phyloP scores from a whole-genome alignment of 2,329 filamentous ascomycete genomes.

The Penicillium vulpinum region DNA sequence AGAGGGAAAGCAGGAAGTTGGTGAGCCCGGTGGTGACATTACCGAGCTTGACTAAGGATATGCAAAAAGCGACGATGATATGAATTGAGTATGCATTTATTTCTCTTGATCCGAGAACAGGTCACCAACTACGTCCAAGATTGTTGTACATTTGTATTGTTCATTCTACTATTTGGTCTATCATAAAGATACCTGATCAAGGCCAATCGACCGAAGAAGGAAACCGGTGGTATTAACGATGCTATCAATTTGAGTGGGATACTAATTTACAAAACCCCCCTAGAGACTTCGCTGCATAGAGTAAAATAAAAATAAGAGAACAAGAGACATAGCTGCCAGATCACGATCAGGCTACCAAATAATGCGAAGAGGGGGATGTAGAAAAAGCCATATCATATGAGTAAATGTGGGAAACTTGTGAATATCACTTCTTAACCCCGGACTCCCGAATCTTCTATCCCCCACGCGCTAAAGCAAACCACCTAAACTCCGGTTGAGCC shows the following conservation, averaged over 20 bases:
- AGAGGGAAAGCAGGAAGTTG: conserved; percentile 48
- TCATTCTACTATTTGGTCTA: background rate
- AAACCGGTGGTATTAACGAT: conserved; percentile 26
- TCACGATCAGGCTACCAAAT: background rate
- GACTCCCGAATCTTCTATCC: conserved; percentile 5
- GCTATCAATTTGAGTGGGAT: conserved; percentile 25
- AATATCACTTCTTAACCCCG: conserved; percentile 2
- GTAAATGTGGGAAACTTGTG: conserved; percentile 3
- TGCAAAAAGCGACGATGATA: background rate
- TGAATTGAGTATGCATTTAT: conserved; percentile 8
- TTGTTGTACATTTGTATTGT: background rate
- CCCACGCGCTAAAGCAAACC: conserved; percentile 2
- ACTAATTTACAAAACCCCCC: conserved; percentile 28
- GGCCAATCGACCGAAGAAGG: background rate
- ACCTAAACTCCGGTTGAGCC: conserved; percentile 53
- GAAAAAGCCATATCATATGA: conserved; percentile 14
- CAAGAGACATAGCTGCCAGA: conserved; percentile 7
- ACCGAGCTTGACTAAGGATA: conserved; percentile 35
- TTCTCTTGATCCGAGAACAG: background rate
- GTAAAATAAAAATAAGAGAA: conserved; percentile 17
- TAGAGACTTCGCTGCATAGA: conserved; percentile 25
- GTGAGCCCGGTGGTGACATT: conserved; percentile 54
- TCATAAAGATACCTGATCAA: background rate
- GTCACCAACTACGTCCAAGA: background rate
- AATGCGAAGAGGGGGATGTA: conserved; percentile 2